phyloP scores from a whole-genome alignment of 345 rosid genomes.

The Viola odorata region DNA sequence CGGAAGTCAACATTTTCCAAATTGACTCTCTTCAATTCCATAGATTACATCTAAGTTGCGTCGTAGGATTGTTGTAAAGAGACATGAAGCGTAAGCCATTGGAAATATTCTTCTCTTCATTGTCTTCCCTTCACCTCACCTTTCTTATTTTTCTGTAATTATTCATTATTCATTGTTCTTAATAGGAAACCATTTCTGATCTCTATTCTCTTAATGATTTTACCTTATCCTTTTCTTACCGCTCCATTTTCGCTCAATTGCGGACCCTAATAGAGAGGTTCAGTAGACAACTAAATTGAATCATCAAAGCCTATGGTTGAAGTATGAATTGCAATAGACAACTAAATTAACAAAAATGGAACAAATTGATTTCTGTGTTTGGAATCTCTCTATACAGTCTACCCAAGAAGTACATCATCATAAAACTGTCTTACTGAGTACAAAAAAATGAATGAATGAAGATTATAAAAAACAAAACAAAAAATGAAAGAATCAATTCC shows the following conservation, averaged over 20 bases:
- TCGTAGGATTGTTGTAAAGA: constrained; percentile 72
- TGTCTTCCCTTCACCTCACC: neutral
- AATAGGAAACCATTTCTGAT: constrained; percentile 1
- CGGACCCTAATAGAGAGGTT: too few species aligned
- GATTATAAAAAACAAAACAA: constrained; percentile 14
- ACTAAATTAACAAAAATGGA: too few species aligned
- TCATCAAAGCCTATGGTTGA: constrained; percentile 31
- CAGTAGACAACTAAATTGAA: too few species aligned
- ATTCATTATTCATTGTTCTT: neutral
- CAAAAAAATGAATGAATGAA: neutral
- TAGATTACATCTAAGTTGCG: constrained; percentile 85
- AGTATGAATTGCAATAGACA: constrained; percentile 24
- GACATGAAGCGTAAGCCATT: constrained; percentile 14
- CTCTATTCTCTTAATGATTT: neutral
- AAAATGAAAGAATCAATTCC: neutral
- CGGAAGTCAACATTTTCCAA: too few species aligned
- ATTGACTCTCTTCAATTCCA: too few species aligned
- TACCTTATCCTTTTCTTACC: neutral
- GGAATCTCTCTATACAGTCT: neutral
- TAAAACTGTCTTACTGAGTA: neutral
- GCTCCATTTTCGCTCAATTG: too few species aligned
- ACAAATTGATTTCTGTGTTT: constrained; percentile 5
- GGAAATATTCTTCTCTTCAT: constrained; percentile 43
- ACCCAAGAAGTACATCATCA: neutral
- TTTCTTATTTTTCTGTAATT: neutral